Conservation (phyloP, 306 rosid genomes). For the Biancaea sappan region DNA sequence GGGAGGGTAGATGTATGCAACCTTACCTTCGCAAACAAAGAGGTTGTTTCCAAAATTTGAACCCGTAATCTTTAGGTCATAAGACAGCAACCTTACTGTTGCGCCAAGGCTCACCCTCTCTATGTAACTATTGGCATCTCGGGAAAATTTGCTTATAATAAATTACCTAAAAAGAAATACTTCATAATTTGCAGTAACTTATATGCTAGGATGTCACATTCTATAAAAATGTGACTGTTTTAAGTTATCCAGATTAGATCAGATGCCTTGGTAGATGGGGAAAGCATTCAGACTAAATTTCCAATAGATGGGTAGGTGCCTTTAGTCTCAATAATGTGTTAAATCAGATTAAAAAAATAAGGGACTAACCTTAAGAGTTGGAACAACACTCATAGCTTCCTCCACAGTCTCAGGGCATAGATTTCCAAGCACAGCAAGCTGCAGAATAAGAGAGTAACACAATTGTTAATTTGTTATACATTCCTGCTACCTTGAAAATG, state of each 20-base stretch:
- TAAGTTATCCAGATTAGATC: not conserved
- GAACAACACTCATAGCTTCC: slow-evolving; percentile 32
- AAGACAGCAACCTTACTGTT: too few relatives aligned
- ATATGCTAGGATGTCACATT: not conserved
- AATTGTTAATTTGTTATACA: not conserved
- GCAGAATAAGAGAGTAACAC: not conserved
- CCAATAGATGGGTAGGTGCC: not conserved
- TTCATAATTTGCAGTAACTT: slow-evolving; percentile 20
- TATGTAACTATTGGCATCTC: slow-evolving; percentile 9
- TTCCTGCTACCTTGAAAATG: not conserved
- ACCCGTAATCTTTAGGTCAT: too few relatives aligned
- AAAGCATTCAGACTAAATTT: slow-evolving; percentile 19
- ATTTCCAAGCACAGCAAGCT: slow-evolving; percentile 42
- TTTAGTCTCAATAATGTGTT: slow-evolving; percentile 19
- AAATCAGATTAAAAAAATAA: slow-evolving; percentile 10
- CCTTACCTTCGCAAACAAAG: too few relatives aligned
- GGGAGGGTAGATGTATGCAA: too few relatives aligned
- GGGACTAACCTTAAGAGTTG: slow-evolving; percentile 33
- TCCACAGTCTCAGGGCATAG: slow-evolving; percentile 42
- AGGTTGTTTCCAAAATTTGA: too few relatives aligned
- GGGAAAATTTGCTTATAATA: not conserved
- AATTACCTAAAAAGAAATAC: not conserved
- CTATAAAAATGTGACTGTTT: not conserved
- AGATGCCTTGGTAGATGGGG: slow-evolving; percentile 5
- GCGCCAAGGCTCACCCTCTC: too few relatives aligned